Conservation (phyloP, 805 yeast genomes). For the Lipomyces anomalus region DNA sequence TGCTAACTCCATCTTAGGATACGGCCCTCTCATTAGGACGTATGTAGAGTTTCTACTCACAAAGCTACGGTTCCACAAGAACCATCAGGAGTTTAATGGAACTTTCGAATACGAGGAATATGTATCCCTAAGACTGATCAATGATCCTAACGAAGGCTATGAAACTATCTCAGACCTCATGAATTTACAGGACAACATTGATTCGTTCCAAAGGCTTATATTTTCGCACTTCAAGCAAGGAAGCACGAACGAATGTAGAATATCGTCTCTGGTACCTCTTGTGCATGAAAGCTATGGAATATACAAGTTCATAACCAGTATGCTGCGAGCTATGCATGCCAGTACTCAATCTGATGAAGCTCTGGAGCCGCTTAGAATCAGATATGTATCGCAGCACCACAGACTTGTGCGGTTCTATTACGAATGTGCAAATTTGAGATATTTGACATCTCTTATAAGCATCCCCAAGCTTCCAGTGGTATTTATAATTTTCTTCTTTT, state of each 20-base stretch:
- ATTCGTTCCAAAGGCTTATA: conserved; percentile 67
- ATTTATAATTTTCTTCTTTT: too few species aligned
- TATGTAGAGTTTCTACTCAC: conserved; percentile 64
- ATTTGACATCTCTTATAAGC: conserved; percentile 71
- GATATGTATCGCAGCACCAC: conserved; percentile 65
- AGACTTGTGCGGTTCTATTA: conserved; percentile 77
- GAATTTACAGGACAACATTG: conserved; percentile 78
- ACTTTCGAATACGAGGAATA: conserved; percentile 95
- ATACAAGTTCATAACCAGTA: conserved; percentile 78
- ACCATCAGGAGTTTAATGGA: conserved; percentile 81
- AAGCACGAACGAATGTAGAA: conserved; percentile 62
- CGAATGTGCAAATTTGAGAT: conserved; percentile 80
- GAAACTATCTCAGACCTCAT: conserved; percentile 81
- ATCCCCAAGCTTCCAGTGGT: conserved; percentile 57
- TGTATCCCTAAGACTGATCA: conserved; percentile 75
- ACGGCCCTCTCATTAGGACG: conserved; percentile 68
- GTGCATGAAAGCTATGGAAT: conserved; percentile 91
- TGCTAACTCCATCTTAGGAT: too few species aligned
- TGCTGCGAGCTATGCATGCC: conserved; percentile 82
- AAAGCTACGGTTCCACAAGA: conserved; percentile 76
- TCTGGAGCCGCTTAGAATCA: conserved; percentile 62
- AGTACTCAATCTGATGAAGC: conserved; percentile 71
- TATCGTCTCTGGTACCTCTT: conserved; percentile 82
- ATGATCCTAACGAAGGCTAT: conserved; percentile 87
- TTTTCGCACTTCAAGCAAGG: conserved; percentile 65